Base-by-base conservation (phyloP, 1,284 basidiomycete species). In the Sutorius eximius region DNA sequence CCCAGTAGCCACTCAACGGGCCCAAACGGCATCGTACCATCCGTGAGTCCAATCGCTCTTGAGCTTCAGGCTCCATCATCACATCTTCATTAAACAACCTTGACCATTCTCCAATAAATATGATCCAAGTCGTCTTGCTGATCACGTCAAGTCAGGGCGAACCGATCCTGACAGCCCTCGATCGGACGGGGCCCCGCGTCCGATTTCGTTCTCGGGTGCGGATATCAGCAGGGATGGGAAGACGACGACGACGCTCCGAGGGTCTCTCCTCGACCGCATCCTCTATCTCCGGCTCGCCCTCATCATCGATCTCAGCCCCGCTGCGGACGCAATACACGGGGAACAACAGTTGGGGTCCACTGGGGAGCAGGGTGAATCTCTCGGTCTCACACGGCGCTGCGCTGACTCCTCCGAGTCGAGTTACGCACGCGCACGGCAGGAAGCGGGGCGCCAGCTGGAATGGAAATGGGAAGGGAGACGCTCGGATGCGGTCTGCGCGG, bases 261-360 rank as follows among this genome's bases (percentile, higher is more conserved):
- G 63, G 58, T 11, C 59, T 66, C 33, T 52, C 70, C 43, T 70
- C 77, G 9, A 65, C 67, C 15, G 61, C 69, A 18, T 82, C 82
- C 6, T 81, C 82, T 27, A 63, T 72, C 29, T 84, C 83, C 6
- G 77, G 78, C 42, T 89, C 87, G 2, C 79, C 79, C 2, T 87
- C 85, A 11, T 88, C 86, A 5, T 87, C 86, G 34, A 85, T 89
- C 60, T 88, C 86, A 29, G 88, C 80, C 2, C 87, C 88, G 13
- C 73, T 89, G 32, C 83, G 82, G 41, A 79, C 80, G 55, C 77
- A 76, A 53, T 71, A 77, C 13, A 80, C 82, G 49, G 81, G 80
- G 45, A 73, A 62, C 24, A 73, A 77, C 1, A 74, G 77, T 4
- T 85, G 82, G 79, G 82, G 77, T 11, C 79, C 85, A 10, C 71